Conservation (phyloP, 1,284 basidiomycete species). For the Agroathelia rolfsii region DNA sequence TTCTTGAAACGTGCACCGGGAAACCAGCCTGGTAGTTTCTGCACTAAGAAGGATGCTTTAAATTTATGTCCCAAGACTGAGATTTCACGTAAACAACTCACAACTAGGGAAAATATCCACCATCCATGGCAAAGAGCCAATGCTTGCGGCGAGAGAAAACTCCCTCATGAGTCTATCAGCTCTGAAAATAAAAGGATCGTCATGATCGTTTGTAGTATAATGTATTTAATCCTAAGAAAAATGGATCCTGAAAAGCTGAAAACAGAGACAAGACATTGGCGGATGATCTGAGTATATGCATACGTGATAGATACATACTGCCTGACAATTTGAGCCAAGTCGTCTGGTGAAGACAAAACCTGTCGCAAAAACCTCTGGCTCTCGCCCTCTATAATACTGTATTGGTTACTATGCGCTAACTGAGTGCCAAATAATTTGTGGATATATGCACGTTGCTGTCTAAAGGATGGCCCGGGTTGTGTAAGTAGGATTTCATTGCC, state of each 20-base stretch:
- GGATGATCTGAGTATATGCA: background rate
- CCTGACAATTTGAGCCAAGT: constrained; percentile 44
- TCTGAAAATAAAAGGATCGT: constrained; percentile 49
- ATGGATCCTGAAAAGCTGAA: constrained; percentile 46
- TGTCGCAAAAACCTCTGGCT: constrained; percentile 46
- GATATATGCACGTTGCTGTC: constrained; percentile 49
- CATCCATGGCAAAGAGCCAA: constrained; percentile 48
- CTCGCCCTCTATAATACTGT: constrained; percentile 41
- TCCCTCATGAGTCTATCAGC: constrained; percentile 46
- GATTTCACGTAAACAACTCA: no score
- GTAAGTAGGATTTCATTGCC: constrained; percentile 49
- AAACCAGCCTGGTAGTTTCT: constrained; percentile 51
- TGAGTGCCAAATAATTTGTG: constrained; percentile 48
- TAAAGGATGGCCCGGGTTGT: constrained; percentile 52
- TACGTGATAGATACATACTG: constrained; percentile 29
- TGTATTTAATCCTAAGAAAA: constrained; percentile 50
- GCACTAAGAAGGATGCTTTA: no score
- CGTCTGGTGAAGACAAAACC: constrained; percentile 41
- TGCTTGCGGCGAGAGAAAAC: constrained; percentile 46
- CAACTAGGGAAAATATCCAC: constrained; percentile 52
- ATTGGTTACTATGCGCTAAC: constrained; percentile 37
- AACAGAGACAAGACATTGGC: constrained; percentile 1
- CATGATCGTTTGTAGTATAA: constrained; percentile 42
- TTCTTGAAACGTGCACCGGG: constrained; percentile 52
- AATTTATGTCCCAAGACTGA: no score